Base-by-base conservation (phyloP, 306 rosid genomes). In the Carpinus fangiana region DNA sequence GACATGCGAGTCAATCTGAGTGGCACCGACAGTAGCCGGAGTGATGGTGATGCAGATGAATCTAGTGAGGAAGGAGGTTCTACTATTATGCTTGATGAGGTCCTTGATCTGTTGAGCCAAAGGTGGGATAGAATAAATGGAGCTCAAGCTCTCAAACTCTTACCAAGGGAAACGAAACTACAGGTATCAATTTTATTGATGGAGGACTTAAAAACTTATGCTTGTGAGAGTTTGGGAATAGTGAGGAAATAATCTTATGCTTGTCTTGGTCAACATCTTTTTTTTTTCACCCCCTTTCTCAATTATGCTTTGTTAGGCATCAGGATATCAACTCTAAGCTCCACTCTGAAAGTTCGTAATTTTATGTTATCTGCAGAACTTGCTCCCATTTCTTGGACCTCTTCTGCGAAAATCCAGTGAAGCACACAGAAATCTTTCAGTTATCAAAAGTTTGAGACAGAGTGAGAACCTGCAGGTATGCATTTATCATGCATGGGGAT, bases 401-500 rank as follows among this genome's bases (percentile, higher is more conserved):
- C 97, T 96, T 76, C 64, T 91, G 81, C 88, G 90, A 80, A 96
- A 96, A 88, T 96, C 98, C 74, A 87, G 97, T 87, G 98, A 93
- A 83, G 88, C 94, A 59, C 83, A 89, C 87, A 90, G 99, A 81
- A 93, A 93, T 76, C 91, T 77, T 75, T 90, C 89, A 8, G 99
- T 96, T 76, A 93, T 96, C 84, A 96, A 84, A 85, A 96, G 93
- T 84, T 88, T 96, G 90, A 90, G 97, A 76, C 93, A 86, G 74
- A 90, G 99, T 52, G 99, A 96, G 86, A 96, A 86, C 86, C 90
- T 96, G 77, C 98, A 93, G 99, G 99, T 95, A 84, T 80, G 88
- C 56, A 80, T 82, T 43, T 71, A 64, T 55, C 52, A 1, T 64
- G 78, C 51, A 56, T 70, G 73, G 78, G 57, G 57, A 62, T 6